A percentile compares a stretch with the other conserved stretches of the same genome.
These are phyloP conservation scores for Annulohypoxylon maeteangense DNA, from an alignment of 495 filamentous ascomycete genomes.

Conservation along the genomic window DNA sequence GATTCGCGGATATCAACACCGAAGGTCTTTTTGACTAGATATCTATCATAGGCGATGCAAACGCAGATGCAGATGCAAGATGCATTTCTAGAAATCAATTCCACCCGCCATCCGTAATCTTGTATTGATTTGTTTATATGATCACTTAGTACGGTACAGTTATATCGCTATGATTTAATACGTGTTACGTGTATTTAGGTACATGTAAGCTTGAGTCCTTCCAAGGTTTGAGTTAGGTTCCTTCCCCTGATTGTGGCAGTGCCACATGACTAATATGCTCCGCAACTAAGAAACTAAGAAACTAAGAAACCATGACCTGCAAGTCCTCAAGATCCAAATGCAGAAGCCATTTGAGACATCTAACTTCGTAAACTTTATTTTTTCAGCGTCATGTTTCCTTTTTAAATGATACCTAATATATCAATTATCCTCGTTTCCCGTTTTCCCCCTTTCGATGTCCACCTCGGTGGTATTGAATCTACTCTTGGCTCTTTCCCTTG, in stretches of 20 bases:
- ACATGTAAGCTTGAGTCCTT: background rate
- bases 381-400: conserved; percentile 25
- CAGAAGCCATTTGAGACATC: conserved; percentile 17
- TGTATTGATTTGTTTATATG: background rate
- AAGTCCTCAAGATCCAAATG: conserved; percentile 7
- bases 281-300: conserved; percentile 3
- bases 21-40: background rate
- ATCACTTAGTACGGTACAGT: background rate
- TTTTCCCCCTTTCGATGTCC: conserved; percentile 26
- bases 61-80: background rate
- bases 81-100: background rate
- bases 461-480: conserved; percentile 21
- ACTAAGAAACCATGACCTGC: background rate
- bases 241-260: conserved; percentile 47
- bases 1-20: background rate
- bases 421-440: conserved; percentile 9
- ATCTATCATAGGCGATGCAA: background rate
- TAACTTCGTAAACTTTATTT: conserved; percentile 14
- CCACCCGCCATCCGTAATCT: background rate
- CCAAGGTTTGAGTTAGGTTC: background rate
- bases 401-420: conserved; percentile 28
- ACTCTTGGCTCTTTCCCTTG: conserved; percentile 31
- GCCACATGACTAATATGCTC: conserved; percentile 36
- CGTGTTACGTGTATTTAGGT: too few relatives aligned
- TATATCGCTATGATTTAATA: too few relatives aligned